Evolutionary conservation across 495 filamentous ascomycete species (phyloP).

Genomic region (Aspergillus kassunensis): DNA sequence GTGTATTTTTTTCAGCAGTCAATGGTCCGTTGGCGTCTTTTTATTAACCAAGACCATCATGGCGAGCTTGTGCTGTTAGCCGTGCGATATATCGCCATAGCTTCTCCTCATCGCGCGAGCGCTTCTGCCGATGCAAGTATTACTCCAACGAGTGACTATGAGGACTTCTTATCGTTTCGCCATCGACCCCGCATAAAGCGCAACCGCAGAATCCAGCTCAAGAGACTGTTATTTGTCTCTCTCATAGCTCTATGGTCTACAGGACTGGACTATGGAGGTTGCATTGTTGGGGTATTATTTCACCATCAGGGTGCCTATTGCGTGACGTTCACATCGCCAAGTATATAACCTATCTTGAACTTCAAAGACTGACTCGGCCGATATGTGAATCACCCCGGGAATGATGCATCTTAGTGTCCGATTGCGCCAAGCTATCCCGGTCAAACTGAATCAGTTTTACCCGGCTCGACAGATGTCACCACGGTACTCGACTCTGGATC

Average conservation of each 20-base stretch:
- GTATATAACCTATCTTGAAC: background rate
- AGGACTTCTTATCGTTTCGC: constrained; percentile 19
- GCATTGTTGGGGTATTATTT: constrained; percentile 16
- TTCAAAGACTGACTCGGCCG: constrained; percentile 1
- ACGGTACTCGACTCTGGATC: constrained; percentile 1
- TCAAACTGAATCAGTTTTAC: background rate
- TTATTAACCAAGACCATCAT: background rate
- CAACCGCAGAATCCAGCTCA: constrained; percentile 1
- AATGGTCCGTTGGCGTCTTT: background rate
- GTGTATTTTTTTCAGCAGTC: background rate
- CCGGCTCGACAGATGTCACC: background rate
- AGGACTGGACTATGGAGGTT: background rate
- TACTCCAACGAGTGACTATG: background rate
- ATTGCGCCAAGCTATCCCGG: background rate
- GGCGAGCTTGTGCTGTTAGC: background rate
- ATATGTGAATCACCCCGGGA: background rate
- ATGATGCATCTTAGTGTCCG: background rate
- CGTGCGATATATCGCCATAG: constrained; percentile 13
- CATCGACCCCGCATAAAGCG: constrained; percentile 23
- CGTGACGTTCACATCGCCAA: constrained; percentile 15
- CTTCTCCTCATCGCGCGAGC: constrained; percentile 12
- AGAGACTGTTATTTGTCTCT: background rate
- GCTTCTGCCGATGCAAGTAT: background rate
- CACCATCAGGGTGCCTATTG: constrained; percentile 23
- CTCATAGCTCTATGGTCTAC: background rate